Evolutionary conservation across 495 filamentous ascomycete genomes (phyloP), one percentile per base, ranked within the genome.

Genomic region (Amorphotheca resinae): DNA sequence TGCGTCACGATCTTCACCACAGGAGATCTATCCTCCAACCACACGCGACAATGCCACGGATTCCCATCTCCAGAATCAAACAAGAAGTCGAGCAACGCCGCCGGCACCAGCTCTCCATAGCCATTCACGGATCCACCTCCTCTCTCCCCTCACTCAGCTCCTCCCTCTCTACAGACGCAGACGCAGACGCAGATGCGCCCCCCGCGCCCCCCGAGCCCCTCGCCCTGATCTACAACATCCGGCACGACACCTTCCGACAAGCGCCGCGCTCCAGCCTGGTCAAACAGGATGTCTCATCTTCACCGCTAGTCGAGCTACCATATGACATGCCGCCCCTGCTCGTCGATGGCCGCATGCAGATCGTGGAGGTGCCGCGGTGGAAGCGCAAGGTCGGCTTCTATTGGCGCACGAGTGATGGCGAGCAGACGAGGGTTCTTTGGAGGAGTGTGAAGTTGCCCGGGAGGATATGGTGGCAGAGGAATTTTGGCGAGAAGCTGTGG

Each of bases 191-290:
- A n/a, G n/a, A n/a, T n/a, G n/a, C n/a, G n/a, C n/a, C n/a, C n/a
- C n/a, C n/a, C n/a, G n/a, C 38, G 7, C n/a, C 16, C 6, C 16
- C n/a, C 16, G 43, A 39, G 1, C n/a, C 35, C 3, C 35, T 33
- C 12, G 35, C 33, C 17, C 22, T 46, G 1, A 26, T 46, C 26
- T 46, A 46, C 28, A 46, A 46, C 44, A 32, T 46, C 15, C 28
- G 25, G 1, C 30, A 22, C 3, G 18, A 38, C 21, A 40, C 35
- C 6, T 40, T 39, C 35, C 25, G 35, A 1, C n/a, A 6, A 25
- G 23, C 9, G 1, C 23, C 17, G 14, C 44, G 44, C 15, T 39
- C 35, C 28, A 9, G 2, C n/a, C 17, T 46, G 4, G 23, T 46
- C 25, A 11, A 9, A 6, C 33, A 38, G 1, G 2, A 17, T 14